Evolutionary conservation across 176 grass and related monocot genomes (phyloP).

Genomic region (Zoysia pacifica): DNA sequence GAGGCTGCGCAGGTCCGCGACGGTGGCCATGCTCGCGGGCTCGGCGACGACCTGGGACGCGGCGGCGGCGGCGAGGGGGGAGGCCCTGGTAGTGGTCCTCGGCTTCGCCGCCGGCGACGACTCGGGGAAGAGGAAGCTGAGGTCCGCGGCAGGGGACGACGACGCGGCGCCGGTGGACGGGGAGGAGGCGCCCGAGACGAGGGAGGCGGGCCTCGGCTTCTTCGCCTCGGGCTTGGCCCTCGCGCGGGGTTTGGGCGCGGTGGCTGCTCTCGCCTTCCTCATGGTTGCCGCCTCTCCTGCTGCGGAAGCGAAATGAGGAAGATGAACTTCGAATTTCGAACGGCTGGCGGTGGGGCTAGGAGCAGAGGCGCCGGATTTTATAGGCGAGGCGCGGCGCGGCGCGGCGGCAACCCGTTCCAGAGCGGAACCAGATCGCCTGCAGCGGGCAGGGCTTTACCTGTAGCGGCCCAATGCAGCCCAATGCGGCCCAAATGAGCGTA

Average conservation of each 20-base stretch:
- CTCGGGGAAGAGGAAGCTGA: slow-evolving; percentile 33
- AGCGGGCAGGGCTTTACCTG: no score
- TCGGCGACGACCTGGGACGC: neutral
- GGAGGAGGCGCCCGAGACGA: slow-evolving; percentile 35
- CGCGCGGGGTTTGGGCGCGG: slow-evolving; percentile 20
- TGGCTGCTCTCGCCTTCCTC: slow-evolving; percentile 32
- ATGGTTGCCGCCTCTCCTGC: slow-evolving; percentile 1
- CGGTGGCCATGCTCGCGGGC: neutral
- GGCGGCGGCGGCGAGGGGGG: slow-evolving; percentile 15
- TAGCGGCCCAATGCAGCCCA: no score
- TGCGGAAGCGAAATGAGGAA: neutral
- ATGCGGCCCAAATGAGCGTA: no score
- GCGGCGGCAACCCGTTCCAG: neutral
- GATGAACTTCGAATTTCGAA: slow-evolving; percentile 28
- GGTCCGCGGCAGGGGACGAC: neutral
- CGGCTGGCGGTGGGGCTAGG: neutral
- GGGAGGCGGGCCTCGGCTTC: slow-evolving; percentile 36
- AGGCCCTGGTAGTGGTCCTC: neutral
- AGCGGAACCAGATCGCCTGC: no score
- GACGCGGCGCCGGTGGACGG: neutral
- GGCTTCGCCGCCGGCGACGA: slow-evolving; percentile 23
- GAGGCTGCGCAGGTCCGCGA: slow-evolving; percentile 51
- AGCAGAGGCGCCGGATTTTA: neutral
- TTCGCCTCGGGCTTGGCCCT: slow-evolving; percentile 34
- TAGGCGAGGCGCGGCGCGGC: neutral